Evolutionary conservation across 2,329 filamentous ascomycete genomes (phyloP).

Genomic region (Colletotrichum eremochloae): DNA sequence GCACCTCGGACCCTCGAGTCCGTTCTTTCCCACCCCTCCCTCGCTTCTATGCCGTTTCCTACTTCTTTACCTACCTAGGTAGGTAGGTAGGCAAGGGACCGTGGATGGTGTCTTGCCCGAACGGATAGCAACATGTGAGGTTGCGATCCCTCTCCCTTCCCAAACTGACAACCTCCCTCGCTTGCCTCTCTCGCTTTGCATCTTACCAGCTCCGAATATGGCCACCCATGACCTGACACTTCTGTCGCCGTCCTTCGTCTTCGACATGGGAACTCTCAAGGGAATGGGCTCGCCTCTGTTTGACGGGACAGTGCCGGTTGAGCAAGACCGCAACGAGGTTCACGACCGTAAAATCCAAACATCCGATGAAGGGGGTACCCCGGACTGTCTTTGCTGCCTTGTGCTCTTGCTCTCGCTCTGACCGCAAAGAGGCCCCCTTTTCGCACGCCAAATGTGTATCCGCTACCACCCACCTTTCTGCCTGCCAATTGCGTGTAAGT

Average conservation of each 20-base stretch:
- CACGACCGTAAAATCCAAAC: background rate
- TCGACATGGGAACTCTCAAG: background rate
- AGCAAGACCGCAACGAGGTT: background rate
- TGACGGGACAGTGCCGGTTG: background rate
- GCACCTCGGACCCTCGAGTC: background rate
- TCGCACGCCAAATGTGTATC: background rate
- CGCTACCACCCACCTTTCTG: background rate
- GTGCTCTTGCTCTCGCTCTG: background rate
- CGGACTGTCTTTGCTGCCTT: constrained; percentile 9
- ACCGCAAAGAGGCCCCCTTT: background rate
- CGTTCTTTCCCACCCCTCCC: background rate
- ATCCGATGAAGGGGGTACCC: constrained; percentile 2
- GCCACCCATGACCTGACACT: background rate
- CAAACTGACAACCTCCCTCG: constrained; percentile 2
- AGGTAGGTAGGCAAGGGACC: constrained; percentile 9
- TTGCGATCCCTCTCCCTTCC: background rate
- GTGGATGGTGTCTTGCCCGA: constrained; percentile 1
- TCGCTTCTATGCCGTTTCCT: constrained; percentile 2
- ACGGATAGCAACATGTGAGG: background rate
- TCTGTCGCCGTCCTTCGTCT: background rate
- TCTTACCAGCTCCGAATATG: background rate
- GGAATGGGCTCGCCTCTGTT: background rate
- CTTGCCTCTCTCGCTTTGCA: background rate
- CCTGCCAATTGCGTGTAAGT: constrained; percentile 2
- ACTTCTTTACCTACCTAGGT: background rate